These are phyloP conservation scores for Hordeum marinum DNA, from an alignment of 176 grass and related monocot species.

Conservation along the genomic window DNA sequence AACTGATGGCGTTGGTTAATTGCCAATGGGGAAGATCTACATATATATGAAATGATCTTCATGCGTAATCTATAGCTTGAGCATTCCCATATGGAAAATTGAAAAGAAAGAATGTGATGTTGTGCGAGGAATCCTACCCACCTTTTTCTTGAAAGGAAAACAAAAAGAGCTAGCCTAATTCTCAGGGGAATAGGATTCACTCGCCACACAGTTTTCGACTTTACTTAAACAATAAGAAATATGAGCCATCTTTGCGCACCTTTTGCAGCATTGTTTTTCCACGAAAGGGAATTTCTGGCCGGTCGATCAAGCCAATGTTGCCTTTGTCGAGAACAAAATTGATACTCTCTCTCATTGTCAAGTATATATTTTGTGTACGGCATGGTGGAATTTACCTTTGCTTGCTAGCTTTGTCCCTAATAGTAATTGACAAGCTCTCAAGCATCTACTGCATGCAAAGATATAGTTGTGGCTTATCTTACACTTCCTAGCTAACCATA, in stretches of 20 bases:
- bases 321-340: slow-evolving; percentile 29
- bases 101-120: neutral
- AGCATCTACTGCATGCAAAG: slow-evolving; percentile 31
- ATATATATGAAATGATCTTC: neutral
- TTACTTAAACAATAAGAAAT: slow-evolving; percentile 49
- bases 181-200: slow-evolving; percentile 49
- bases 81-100: slow-evolving; percentile 13
- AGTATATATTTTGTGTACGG: slow-evolving; percentile 59
- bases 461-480: slow-evolving; percentile 35
- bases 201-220: slow-evolving; percentile 27
- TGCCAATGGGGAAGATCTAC: neutral
- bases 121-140: slow-evolving; percentile 43
- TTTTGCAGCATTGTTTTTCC: slow-evolving; percentile 19
- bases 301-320: slow-evolving; percentile 7
- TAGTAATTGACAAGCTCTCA: slow-evolving; percentile 32
- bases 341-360: slow-evolving; percentile 35
- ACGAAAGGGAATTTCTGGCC: slow-evolving; percentile 39
- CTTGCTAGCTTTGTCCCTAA: neutral
- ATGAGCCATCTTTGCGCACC: slow-evolving; percentile 16
- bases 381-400: slow-evolving; percentile 16
- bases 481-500: neutral
- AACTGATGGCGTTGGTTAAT: slow-evolving; percentile 4
- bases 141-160: slow-evolving; percentile 41
- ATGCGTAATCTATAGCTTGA: neutral
- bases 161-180: slow-evolving; percentile 22